Evolutionary conservation across 495 filamentous ascomycete genomes (phyloP).

Genomic region (Thermothielavioides terrestris): DNA sequence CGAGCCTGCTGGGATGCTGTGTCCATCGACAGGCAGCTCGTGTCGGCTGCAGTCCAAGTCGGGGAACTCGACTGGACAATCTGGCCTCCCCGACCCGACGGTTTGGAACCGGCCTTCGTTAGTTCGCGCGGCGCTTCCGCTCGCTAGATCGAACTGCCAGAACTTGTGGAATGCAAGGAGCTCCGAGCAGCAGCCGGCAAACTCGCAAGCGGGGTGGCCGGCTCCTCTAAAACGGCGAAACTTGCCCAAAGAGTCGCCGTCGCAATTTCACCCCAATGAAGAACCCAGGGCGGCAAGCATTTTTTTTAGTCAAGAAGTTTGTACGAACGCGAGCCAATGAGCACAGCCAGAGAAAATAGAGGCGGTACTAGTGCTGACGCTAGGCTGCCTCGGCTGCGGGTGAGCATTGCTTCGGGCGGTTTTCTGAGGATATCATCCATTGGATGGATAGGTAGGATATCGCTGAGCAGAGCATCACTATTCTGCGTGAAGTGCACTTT

Average conservation of each 20-base stretch:
- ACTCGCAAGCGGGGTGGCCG: neutral
- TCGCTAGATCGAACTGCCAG: neutral
- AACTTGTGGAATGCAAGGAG: too few relatives aligned
- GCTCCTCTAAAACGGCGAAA: neutral
- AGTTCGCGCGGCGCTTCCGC: neutral
- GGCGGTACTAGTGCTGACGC: conserved; percentile 1
- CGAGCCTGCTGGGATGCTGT: neutral
- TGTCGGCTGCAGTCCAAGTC: too few relatives aligned
- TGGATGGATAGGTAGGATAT: too few relatives aligned
- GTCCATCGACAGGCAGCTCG: too few relatives aligned
- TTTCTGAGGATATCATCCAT: too few relatives aligned
- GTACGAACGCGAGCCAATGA: neutral
- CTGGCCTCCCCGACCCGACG: too few relatives aligned
- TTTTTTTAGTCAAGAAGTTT: neutral
- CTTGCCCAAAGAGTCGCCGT: neutral
- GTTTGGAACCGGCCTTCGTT: neutral
- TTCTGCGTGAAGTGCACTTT: too few relatives aligned
- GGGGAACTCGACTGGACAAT: too few relatives aligned
- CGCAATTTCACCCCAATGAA: too few relatives aligned
- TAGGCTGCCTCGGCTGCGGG: neutral
- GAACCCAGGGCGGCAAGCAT: too few relatives aligned
- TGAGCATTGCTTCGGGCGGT: neutral
- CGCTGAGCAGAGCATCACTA: too few relatives aligned
- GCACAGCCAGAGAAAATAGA: neutral
- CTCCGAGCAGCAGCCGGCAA: too few relatives aligned